Evolutionary conservation across 345 rosid species (phyloP).

Genomic region (Salix koriyanagi): DNA sequence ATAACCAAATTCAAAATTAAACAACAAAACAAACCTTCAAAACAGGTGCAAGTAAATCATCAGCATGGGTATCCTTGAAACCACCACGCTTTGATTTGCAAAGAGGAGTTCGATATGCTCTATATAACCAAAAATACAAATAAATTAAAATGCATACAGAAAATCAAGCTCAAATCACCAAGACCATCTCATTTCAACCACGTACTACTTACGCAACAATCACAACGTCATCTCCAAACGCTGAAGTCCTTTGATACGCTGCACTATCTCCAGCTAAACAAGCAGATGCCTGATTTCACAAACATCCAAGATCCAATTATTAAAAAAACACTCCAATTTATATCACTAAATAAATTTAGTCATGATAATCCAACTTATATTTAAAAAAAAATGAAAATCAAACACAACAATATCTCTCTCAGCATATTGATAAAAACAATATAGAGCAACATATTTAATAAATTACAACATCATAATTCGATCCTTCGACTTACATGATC

Average conservation of each 20-base stretch:
- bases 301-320: not conserved
- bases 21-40: conserved; percentile 41
- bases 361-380: not conserved
- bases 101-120: conserved; percentile 75
- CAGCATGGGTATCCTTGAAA: conserved; percentile 86
- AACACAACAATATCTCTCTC: not conserved
- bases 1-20: not conserved
- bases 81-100: conserved; percentile 87
- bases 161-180: not conserved
- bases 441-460: not conserved
- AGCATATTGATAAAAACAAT: not conserved
- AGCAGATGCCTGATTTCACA: conserved; percentile 47
- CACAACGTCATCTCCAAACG: conserved; percentile 81
- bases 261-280: conserved; percentile 94
- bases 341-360: not conserved
- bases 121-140: conserved; percentile 14
- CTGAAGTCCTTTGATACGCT: conserved; percentile 70
- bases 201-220: conserved; percentile 68
- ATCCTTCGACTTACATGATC: not conserved
- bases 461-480: not conserved
- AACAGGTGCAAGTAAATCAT: conserved; percentile 81
- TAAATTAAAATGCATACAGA: not conserved
- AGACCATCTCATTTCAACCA: not conserved
- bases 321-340: not conserved
- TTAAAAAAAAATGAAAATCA: not conserved